Evolutionary conservation across 2,329 filamentous ascomycete species (phyloP).

Genomic region (Sclerotinia minor): DNA sequence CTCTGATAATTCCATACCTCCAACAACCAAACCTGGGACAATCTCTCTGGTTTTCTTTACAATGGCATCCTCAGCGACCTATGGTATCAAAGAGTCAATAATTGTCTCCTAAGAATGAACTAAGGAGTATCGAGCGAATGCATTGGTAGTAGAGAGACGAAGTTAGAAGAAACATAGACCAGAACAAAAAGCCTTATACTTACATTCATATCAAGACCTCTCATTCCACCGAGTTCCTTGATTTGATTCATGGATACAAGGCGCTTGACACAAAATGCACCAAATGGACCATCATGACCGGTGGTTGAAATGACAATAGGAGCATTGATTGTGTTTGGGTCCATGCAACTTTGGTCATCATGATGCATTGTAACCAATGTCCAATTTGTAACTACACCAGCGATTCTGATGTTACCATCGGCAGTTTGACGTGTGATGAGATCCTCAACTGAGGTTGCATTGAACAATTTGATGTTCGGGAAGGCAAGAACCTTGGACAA

Average conservation of each 20-base stretch:
- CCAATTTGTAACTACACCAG: constrained; percentile 95
- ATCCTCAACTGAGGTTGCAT: constrained; percentile 89
- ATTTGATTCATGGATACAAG: constrained; percentile 85
- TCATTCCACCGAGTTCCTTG: constrained; percentile 85
- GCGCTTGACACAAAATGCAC: constrained; percentile 87
- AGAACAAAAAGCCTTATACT: not conserved
- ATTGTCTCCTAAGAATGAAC: too few relatives aligned
- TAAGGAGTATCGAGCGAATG: too few relatives aligned
- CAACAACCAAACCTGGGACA: constrained; percentile 84
- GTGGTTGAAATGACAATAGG: constrained; percentile 87
- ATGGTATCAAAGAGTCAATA: not conserved
- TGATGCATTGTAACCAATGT: constrained; percentile 86
- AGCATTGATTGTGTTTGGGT: constrained; percentile 94
- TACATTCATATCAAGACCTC: constrained; percentile 85
- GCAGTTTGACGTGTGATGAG: constrained; percentile 75
- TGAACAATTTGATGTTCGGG: constrained; percentile 95
- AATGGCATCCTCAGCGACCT: constrained; percentile 80
- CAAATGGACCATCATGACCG: constrained; percentile 87
- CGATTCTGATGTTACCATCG: constrained; percentile 63
- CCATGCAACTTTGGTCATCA: constrained; percentile 92
- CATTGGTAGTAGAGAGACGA: not conserved
- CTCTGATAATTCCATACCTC: constrained; percentile 90
- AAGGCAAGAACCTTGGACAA: constrained; percentile 79
- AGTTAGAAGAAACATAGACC: too few relatives aligned
- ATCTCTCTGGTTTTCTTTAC: constrained; percentile 90